Evolutionary conservation across 176 grass and related monocot genomes (phyloP), one percentile per base, ranked within the genome.

Genomic region (barley (Hordeum vulgare)): DNA sequence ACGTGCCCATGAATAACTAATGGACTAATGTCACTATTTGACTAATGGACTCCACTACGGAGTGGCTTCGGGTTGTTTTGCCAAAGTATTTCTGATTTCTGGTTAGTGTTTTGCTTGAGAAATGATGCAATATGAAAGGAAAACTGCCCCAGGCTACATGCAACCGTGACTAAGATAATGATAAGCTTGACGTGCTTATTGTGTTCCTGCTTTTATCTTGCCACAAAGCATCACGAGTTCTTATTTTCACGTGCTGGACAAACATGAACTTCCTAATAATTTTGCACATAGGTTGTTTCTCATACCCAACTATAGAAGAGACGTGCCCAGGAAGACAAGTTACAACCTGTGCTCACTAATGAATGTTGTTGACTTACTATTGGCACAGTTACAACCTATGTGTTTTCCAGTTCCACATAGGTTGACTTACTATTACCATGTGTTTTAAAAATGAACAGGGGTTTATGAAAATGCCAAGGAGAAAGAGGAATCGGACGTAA

Each of bases 261-360:
- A 39, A 59, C 8, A 14, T 45, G 72, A 37, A 24, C 35, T 60
- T 47, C 8, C 28, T 62, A 62, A 39, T 37, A 53, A 24, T 49
- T 37, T 66, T 73, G 8, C n/a, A n/a, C n/a, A n/a, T 61, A 69
- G 33, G 76, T 35, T 81, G 49, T 71, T 85, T 76, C 40, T 28
- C 17, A 34, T 81, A 8, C 61, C 6, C 23, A 69, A 61, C 40
- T 61, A 33, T 26, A 13, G 18, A 80, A 72, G 26, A 44, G 24
- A 39, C 5, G 23, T 47, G 21, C 21, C 18, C 17, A 67, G 15
- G 62, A 59, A 29, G n/a, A 76, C 11, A 62, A 70, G 13, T 71
- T 76, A 44, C 83, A 85, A 31, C 37, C 5, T 74, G 2, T 2
- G 18, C 26, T 65, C 63, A 20, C 7, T 65, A 42, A 10, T 8